Conservation (phyloP, 2,329 filamentous ascomycete species). For the Pestalotiopsis sp. region DNA sequence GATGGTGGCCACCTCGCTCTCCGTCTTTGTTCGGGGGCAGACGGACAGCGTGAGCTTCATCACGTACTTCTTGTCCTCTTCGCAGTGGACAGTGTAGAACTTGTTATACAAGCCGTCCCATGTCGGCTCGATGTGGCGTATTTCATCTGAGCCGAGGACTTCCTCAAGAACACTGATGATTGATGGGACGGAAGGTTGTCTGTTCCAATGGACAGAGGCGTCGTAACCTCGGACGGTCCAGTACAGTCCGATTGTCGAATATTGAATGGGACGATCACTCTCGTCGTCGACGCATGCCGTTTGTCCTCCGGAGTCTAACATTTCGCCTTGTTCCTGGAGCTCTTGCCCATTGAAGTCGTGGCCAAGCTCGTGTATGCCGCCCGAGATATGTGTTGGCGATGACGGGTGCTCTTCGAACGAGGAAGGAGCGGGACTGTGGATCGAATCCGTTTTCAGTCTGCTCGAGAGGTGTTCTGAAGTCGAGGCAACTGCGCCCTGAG, state of each 20-base stretch:
- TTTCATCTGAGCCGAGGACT: constrained; percentile 14
- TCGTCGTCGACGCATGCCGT: background rate
- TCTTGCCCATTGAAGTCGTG: no score
- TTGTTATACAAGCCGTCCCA: constrained; percentile 25
- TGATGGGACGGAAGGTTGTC: constrained; percentile 22
- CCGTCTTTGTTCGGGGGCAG: constrained; percentile 27
- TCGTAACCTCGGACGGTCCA: constrained; percentile 1
- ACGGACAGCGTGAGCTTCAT: constrained; percentile 29
- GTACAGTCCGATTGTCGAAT: background rate
- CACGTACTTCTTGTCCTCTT: constrained; percentile 30
- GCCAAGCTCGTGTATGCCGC: no score
- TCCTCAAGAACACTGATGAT: constrained; percentile 24
- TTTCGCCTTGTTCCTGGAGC: background rate
- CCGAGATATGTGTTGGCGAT: no score
- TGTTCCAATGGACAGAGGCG: constrained; percentile 17
- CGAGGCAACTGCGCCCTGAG: no score
- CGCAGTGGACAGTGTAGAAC: constrained; percentile 25
- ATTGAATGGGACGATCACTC: background rate
- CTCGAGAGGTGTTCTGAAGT: no score
- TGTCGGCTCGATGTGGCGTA: constrained; percentile 21
- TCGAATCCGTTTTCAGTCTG: no score
- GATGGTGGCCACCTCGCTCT: constrained; percentile 33
- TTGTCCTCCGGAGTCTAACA: background rate
- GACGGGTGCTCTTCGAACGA: no score
- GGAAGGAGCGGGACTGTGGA: no score